Percentiles rank a stretch among this genome's conserved stretches.
Conservation (phyloP, 106 monocot species). For the Hemerocallis citrina region DNA sequence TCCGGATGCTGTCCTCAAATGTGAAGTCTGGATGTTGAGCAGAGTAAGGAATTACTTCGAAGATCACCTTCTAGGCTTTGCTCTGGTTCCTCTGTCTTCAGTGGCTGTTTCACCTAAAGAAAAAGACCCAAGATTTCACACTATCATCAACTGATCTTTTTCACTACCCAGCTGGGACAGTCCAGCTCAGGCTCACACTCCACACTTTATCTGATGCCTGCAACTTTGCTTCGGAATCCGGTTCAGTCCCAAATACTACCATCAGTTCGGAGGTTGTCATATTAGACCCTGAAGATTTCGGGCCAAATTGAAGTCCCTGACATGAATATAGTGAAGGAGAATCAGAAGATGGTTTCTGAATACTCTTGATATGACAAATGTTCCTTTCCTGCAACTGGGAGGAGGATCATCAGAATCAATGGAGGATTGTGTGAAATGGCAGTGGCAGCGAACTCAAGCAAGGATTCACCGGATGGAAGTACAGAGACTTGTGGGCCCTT, state of each 20-base stretch:
- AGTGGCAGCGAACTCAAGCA: slow-evolving; percentile 16
- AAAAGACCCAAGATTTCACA: slow-evolving; percentile 32
- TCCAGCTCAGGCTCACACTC: slow-evolving; percentile 32
- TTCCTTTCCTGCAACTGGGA: slow-evolving; percentile 17
- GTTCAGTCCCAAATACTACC: slow-evolving; percentile 2
- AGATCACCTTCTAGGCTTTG: slow-evolving; percentile 73
- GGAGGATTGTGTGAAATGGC: slow-evolving; percentile 44
- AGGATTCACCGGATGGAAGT: slow-evolving; percentile 11
- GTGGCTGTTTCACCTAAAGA: slow-evolving; percentile 2
- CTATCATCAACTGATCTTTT: slow-evolving; percentile 68
- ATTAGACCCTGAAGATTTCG: slow-evolving; percentile 36
- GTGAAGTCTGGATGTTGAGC: slow-evolving; percentile 70
- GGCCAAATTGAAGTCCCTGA: slow-evolving; percentile 38
- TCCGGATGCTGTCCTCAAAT: slow-evolving; percentile 42
- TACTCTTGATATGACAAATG: slow-evolving; percentile 25
- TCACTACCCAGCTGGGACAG: slow-evolving; percentile 60
- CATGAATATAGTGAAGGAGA: slow-evolving; percentile 32
- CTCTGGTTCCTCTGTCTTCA: slow-evolving; percentile 43
- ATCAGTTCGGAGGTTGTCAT: slow-evolving; percentile 60
- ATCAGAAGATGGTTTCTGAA: slow-evolving; percentile 48
- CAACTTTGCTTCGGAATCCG: neutral
- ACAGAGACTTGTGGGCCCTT: slow-evolving; percentile 13
- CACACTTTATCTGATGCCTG: neutral
- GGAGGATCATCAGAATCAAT: slow-evolving; percentile 7
- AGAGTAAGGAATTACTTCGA: slow-evolving; percentile 40